These are phyloP conservation scores for Ophiostoma fasciatum DNA, from an alignment of 2,329 filamentous ascomycete species.

Conservation along the genomic window DNA sequence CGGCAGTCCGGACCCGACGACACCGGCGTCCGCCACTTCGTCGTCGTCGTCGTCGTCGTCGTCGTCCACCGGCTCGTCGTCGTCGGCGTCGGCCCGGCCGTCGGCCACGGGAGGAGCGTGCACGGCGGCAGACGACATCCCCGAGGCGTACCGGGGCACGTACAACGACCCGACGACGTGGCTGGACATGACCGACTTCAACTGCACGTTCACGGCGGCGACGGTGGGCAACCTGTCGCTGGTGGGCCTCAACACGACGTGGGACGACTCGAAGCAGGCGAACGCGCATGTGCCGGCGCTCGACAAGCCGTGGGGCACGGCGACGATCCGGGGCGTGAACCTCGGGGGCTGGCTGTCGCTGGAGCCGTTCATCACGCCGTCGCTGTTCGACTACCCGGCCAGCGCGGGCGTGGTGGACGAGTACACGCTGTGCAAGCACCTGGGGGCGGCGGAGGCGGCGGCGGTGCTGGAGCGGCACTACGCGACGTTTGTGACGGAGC, in stretches of 20 bases:
- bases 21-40: neutral
- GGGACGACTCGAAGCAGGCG: slow-evolving; percentile 68
- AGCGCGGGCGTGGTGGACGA: slow-evolving; percentile 65
- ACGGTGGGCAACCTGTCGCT: slow-evolving; percentile 77
- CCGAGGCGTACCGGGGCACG: neutral
- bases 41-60: neutral
- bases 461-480: slow-evolving; percentile 79
- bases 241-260: slow-evolving; percentile 74
- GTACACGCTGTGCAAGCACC: slow-evolving; percentile 58
- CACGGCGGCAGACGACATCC: slow-evolving; percentile 2
- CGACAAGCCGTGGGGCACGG: slow-evolving; percentile 56
- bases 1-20: neutral
- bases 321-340: slow-evolving; percentile 79
- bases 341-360: slow-evolving; percentile 87
- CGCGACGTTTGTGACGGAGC: slow-evolving; percentile 69
- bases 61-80: neutral
- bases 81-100: neutral
- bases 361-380: slow-evolving; percentile 92
- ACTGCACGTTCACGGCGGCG: slow-evolving; percentile 77
- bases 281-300: slow-evolving; percentile 72
- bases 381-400: slow-evolving; percentile 57
- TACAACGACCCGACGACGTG: slow-evolving; percentile 4
- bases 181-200: slow-evolving; percentile 69
- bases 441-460: slow-evolving; percentile 51
- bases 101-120: neutral